Base-by-base conservation (phyloP, 441 rosid genomes). In the Populus trichocarpa region DNA sequence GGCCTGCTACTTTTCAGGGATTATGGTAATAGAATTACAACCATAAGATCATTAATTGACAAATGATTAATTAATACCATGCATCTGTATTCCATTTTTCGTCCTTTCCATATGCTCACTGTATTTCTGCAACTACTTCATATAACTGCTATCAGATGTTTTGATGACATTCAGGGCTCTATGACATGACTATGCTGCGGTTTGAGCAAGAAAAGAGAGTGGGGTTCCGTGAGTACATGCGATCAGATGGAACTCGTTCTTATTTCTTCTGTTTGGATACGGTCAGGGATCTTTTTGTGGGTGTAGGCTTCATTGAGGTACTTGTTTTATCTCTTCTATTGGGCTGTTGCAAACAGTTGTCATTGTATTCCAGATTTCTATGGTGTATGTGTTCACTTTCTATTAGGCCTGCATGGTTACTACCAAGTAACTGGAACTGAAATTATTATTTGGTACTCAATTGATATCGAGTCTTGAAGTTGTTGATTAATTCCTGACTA, bases 151-250 rank as follows among this genome's bases (percentile, higher is more conserved):
- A 70, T 81, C 66, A 70, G 69, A 77, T 65, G 77, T 69, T 84
- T 33, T 35, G 28, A 73, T 75, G 73, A 38, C 64, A 81, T 76
- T 28, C 86, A 95, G 98, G 99, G 67, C 93, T 95, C 25, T 95
- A 91, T 84, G 98, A 95, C 81, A 91, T 92, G 98, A 92, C 94
- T 8, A 95, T 95, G 98, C 88, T 96, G 83, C 92, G 95, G 70
- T 95, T 92, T 84, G 85, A 89, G 81, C 83, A 86, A 8, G 90
- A 88, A 46, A 88, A 92, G 85, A 84, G 87, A 80, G 86, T 95
- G 75, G 96, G 95, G 3, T 92, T 92, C 77, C 90, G 92, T 68
- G 96, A 93, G 75, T 96, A 95, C 77, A 74, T 91, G 84, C 87
- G 93, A 35, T 79, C 90, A 8, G 99, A 93, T 84, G 97, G 94